These are phyloP conservation scores for Naegleria gruberi DNA, from an alignment of 208 protist genomes.

Conservation along the genomic window DNA sequence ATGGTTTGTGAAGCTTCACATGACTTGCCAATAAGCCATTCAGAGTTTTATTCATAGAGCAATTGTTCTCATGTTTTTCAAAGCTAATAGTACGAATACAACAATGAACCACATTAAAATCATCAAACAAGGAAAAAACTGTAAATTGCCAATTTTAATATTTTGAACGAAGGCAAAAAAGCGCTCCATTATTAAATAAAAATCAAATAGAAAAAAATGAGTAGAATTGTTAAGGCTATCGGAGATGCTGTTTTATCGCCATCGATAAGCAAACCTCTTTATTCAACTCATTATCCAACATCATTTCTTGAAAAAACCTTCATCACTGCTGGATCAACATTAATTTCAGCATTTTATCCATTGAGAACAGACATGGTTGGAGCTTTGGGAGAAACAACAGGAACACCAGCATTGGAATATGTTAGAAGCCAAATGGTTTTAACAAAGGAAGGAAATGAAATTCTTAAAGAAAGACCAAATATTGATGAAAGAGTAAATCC, in stretches of 20 bases:
- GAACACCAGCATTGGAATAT: slow-evolving; percentile 29
- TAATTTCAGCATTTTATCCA: slow-evolving; percentile 36
- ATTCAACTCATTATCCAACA: slow-evolving; percentile 23
- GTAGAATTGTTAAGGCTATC: not conserved
- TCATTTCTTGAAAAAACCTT: slow-evolving; percentile 40
- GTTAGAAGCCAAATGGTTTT: slow-evolving; percentile 39
- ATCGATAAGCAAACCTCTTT: slow-evolving; percentile 12
- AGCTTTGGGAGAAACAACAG: slow-evolving; percentile 52
- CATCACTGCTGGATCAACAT: slow-evolving; percentile 25
- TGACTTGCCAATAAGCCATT: too few species aligned
- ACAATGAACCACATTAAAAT: too few species aligned
- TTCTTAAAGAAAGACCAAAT: slow-evolving; percentile 37
- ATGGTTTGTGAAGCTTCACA: too few species aligned
- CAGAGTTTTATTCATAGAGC: too few species aligned
- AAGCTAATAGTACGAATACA: too few species aligned
- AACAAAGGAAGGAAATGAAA: slow-evolving; percentile 24
- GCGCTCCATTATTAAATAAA: too few species aligned
- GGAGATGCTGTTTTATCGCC: not conserved
- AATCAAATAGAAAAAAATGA: not conserved
- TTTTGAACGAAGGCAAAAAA: too few species aligned
- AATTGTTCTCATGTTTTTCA: too few species aligned
- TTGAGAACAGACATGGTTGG: slow-evolving; percentile 42
- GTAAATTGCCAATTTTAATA: too few species aligned
- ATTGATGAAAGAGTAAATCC: slow-evolving; percentile 22
- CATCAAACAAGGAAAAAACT: too few species aligned